These are phyloP conservation scores for Heliamphora pulchella DNA, from an alignment of 179 eudicot genomes.

Conservation along the genomic window DNA sequence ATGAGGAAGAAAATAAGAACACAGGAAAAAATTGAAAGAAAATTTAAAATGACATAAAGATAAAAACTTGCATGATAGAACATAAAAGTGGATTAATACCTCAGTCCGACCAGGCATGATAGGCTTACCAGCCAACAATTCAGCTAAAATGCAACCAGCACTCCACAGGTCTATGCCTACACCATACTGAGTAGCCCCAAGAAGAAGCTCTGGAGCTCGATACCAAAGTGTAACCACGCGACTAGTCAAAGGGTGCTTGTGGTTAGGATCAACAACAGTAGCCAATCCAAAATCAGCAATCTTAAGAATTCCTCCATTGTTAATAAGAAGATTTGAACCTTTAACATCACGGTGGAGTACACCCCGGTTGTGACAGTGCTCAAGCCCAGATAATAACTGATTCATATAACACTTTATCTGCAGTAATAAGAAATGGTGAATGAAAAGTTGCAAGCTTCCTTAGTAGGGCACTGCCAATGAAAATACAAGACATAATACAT, in stretches of 20 bases:
- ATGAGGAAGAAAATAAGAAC: neutral
- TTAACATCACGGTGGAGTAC: constrained; percentile 87
- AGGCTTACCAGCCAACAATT: constrained; percentile 75
- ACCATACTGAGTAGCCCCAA: constrained; percentile 75
- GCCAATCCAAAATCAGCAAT: constrained; percentile 89
- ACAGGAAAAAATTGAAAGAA: neutral
- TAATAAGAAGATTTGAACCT: constrained; percentile 79
- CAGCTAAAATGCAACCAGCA: constrained; percentile 86
- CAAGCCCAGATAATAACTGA: constrained; percentile 72
- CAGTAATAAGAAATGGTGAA: constrained; percentile 13
- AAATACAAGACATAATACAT: neutral
- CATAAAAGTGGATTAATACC: constrained; percentile 28
- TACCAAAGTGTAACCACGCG: constrained; percentile 87
- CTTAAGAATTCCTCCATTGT: constrained; percentile 58
- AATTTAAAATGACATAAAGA: neutral
- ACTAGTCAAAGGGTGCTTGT: constrained; percentile 71
- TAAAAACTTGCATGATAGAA: neutral
- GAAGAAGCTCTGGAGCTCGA: constrained; percentile 82
- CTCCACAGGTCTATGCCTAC: constrained; percentile 81
- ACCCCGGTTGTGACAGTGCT: constrained; percentile 72
- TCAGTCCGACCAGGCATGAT: constrained; percentile 91
- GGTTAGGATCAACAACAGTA: constrained; percentile 59
- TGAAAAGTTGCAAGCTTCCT: neutral
- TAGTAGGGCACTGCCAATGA: neutral
- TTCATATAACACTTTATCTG: constrained; percentile 85